phyloP scores from a whole-genome alignment of 495 filamentous ascomycete species.

The Chaetomium tenue region DNA sequence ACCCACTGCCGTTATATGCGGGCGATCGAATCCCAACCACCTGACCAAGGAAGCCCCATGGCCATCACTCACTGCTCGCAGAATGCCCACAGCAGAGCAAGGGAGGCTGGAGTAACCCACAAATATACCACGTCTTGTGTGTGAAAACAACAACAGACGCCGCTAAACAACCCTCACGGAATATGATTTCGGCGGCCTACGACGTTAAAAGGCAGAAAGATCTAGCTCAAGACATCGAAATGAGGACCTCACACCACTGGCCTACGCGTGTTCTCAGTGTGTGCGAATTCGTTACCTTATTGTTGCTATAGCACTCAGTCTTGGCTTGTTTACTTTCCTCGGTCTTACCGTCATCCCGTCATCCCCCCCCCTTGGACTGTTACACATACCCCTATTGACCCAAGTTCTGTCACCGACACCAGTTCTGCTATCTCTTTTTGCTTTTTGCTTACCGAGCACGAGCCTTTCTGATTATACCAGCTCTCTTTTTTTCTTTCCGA shows the following conservation, averaged over 20 bases:
- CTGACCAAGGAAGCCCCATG: background rate
- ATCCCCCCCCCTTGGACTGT: too few relatives aligned
- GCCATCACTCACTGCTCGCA: background rate
- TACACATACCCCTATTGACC: background rate
- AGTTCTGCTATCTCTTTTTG: constrained; percentile 44
- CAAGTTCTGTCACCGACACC: constrained; percentile 27
- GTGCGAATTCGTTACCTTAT: constrained; percentile 69
- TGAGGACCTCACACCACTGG: constrained; percentile 57
- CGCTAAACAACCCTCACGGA: constrained; percentile 53
- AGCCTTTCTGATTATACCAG: too few relatives aligned
- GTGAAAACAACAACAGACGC: constrained; percentile 69
- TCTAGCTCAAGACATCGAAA: constrained; percentile 34
- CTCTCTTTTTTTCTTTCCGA: too few relatives aligned
- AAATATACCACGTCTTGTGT: constrained; percentile 38
- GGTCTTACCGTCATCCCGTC: background rate
- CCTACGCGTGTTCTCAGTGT: constrained; percentile 55
- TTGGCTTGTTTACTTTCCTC: constrained; percentile 39
- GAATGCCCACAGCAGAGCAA: background rate
- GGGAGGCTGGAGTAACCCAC: background rate
- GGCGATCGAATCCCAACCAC: background rate
- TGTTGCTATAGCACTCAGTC: constrained; percentile 63
- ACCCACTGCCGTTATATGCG: background rate
- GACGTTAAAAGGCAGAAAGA: background rate
- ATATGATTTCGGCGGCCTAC: too few relatives aligned
- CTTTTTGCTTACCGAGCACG: too few relatives aligned